Percentiles rank a stretch among this genome's conserved stretches.
These are phyloP conservation scores for Tillandsia leiboldiana DNA, from an alignment of 176 grass and related monocot genomes.

Conservation along the genomic window DNA sequence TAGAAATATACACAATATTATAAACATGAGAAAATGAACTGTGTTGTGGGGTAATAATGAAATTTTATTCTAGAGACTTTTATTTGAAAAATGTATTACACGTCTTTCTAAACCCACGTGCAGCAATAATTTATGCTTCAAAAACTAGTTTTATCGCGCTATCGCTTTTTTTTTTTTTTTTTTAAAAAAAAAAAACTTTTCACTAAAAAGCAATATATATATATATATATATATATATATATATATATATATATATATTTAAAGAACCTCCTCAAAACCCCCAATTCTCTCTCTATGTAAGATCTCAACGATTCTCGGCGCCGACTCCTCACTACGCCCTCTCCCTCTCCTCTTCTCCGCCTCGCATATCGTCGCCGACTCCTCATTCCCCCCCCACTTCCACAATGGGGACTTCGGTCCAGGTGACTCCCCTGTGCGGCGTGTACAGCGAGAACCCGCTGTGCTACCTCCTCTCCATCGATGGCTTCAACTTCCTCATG, in stretches of 20 bases:
- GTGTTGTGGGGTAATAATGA: no score
- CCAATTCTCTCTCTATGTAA: neutral
- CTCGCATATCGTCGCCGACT: no score
- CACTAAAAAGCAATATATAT: neutral
- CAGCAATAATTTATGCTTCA: no score
- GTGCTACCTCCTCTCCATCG: constrained; percentile 70
- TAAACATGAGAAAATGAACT: no score
- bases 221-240: no score
- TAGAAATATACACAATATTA: no score
- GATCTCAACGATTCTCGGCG: neutral
- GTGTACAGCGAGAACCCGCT: constrained; percentile 69
- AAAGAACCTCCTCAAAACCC: neutral
- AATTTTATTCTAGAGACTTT: no score
- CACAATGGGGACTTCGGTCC: constrained; percentile 83
- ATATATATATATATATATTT: no score
- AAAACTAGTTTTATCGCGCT: no score
- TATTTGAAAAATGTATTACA: no score
- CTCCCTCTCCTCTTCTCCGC: neutral
- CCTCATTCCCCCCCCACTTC: neutral
- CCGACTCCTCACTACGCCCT: neutral
- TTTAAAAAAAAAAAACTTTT: neutral
- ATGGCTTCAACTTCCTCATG: constrained; percentile 90
- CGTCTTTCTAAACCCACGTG: no score
- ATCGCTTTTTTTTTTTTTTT: neutral
- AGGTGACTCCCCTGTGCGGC: constrained; percentile 74